Evolutionary conservation across 2,329 filamentous ascomycete species (phyloP), one percentile per base, ranked within the genome.

Genomic region (Harringtonia lauricola): DNA sequence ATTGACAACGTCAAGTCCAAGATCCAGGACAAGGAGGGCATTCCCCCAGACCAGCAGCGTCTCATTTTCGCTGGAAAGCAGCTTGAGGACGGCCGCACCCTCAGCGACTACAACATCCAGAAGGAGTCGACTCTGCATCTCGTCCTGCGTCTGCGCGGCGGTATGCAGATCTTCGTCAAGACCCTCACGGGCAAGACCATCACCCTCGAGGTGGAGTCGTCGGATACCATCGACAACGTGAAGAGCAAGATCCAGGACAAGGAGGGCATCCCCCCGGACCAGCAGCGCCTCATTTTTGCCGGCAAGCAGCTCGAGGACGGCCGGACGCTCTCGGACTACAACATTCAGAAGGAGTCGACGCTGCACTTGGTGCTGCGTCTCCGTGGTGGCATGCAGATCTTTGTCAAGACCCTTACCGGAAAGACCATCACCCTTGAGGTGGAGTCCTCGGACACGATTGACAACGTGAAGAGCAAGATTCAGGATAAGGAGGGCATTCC

Each of bases 201-300:
- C 60, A 94, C 88, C 8, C 72, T 94, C 2, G 87, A 94, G 68
- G 86, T 94, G 1, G 86, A 94, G 64, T 88, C 83, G 0, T 85
- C 79, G 1, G 88, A 94, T 56, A 94, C 88, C 34, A 94, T 94
- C 65, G 88, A 95, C 72, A 95, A 95, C 50, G 89, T 95, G 33
- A 95, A 95, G 79, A 80, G 76, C 41, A 95, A 95, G 77, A 95
- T 95, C 36, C 89, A 95, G 66, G 89, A 95, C 59, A 95, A 95
- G 78, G 89, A 95, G 66, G 89, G 89, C 22, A 95, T 95, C 45
- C 90, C 89, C 38, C 89, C 89, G 12, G 89, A 95, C 60, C 89
- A 96, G 67, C 89, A 95, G 71, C 90, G 89, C 55, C 66, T 95
- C 54, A 95, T 95, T 63, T 95, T 95, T 55, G 89, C 89, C 36